Evolutionary conservation across 257 asterid genomes (phyloP).

Genomic region (Gynochthodes officinalis): DNA sequence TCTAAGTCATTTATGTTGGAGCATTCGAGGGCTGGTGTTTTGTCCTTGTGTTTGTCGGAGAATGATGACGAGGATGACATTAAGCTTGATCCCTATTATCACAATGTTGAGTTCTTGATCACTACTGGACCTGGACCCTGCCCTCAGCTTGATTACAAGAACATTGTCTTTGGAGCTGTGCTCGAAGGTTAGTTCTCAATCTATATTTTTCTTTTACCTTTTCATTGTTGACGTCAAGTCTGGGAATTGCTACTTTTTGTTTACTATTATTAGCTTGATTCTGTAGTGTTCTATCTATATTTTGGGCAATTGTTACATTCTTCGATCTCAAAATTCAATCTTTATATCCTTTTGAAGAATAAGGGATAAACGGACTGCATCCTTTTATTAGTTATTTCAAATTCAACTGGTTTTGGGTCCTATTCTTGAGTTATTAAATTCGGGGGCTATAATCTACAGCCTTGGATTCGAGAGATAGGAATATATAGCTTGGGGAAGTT

Average conservation of each 20-base stretch:
- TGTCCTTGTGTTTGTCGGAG: conserved; percentile 79
- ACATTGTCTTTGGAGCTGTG: conserved; percentile 86
- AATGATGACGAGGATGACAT: conserved; percentile 79
- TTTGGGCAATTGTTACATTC: background rate
- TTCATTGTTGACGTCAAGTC: background rate
- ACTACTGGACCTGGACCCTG: conserved; percentile 95
- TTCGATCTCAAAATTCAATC: background rate
- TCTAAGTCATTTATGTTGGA: conserved; percentile 60
- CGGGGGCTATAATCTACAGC: background rate
- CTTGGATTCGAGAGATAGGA: background rate
- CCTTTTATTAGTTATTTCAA: background rate
- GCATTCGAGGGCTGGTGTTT: conserved; percentile 67
- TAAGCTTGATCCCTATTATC: conserved; percentile 67
- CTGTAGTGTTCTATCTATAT: background rate
- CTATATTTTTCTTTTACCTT: background rate
- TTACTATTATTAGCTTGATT: background rate
- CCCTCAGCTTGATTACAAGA: conserved; percentile 78
- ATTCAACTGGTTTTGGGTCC: background rate
- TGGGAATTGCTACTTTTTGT: background rate
- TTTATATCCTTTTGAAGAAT: background rate
- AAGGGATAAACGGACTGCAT: background rate
- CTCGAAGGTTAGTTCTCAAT: conserved; percentile 60
- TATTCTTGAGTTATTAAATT: background rate
- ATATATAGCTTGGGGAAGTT: background rate
- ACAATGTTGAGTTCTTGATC: conserved; percentile 86